Evolutionary conservation across 1,284 basidiomycete genomes (phyloP).

Genomic region (Macrocybe sp.): DNA sequence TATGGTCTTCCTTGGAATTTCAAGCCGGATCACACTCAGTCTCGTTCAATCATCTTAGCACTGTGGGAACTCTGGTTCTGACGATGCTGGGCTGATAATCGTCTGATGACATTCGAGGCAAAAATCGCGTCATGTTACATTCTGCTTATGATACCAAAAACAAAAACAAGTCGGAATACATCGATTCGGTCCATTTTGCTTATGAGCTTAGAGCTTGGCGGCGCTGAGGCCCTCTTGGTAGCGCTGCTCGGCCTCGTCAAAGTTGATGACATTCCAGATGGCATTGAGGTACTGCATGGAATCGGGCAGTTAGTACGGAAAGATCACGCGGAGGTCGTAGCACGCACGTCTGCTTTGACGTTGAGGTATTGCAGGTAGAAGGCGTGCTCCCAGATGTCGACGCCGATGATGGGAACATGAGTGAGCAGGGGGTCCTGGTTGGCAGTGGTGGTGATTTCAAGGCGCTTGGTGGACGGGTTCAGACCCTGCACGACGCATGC

Average conservation of each 20-base stretch:
- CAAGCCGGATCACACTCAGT: too few species aligned
- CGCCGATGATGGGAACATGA: constrained; percentile 78
- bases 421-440: constrained; percentile 88
- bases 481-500: constrained; percentile 41
- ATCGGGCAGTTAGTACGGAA: constrained; percentile 1
- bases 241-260: constrained; percentile 72
- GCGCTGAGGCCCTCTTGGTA: constrained; percentile 41
- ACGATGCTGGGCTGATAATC: too few species aligned
- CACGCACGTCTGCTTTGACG: constrained; percentile 64
- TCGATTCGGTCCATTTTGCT: too few species aligned
- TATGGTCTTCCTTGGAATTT: too few species aligned
- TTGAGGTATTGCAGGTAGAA: constrained; percentile 80
- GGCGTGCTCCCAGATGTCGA: constrained; percentile 87
- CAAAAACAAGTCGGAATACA: too few species aligned
- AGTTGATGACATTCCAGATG: constrained; percentile 84
- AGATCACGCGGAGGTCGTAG: constrained; percentile 1
- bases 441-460: constrained; percentile 75
- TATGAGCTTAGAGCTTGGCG: constrained; percentile 10
- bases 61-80: too few species aligned
- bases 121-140: too few species aligned
- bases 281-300: constrained; percentile 63
- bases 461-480: constrained; percentile 56
- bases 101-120: too few species aligned
- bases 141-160: too few species aligned
- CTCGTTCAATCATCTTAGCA: too few species aligned